phyloP scores from a whole-genome alignment of 495 filamentous ascomycete species.

The Aspergillus heteromorphus region DNA sequence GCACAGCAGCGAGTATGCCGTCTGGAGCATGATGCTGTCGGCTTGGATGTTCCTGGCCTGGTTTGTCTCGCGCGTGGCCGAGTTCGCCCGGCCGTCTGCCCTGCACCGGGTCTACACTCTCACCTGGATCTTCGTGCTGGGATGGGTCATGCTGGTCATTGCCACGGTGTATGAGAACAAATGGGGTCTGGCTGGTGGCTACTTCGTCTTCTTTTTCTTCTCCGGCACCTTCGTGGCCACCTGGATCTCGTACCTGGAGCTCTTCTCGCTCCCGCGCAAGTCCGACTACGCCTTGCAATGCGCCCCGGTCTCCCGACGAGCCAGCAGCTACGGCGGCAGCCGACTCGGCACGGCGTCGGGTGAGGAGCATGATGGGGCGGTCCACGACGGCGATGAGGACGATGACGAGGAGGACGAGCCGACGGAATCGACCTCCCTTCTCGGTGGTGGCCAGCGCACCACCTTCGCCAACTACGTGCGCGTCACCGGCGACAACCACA shows the following conservation, averaged over 20 bases:
- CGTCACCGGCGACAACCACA: conserved; percentile 28
- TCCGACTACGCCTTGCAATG: conserved; percentile 49
- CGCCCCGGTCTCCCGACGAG: conserved; percentile 27
- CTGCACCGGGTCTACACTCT: conserved; percentile 75
- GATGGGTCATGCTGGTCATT: conserved; percentile 66
- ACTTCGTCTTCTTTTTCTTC: conserved; percentile 79
- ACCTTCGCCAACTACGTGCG: conserved; percentile 69
- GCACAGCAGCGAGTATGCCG: conserved; percentile 78
- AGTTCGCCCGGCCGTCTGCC: conserved; percentile 79
- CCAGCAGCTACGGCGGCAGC: conserved; percentile 42
- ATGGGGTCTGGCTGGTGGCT: conserved; percentile 66
- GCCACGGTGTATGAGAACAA: conserved; percentile 70
- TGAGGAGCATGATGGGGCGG: conserved; percentile 32
- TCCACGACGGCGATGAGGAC: conserved; percentile 46
- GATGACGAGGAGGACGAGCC: conserved; percentile 49
- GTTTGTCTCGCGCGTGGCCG: conserved; percentile 77
- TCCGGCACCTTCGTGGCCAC: conserved; percentile 67
- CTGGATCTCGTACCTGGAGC: conserved; percentile 67
- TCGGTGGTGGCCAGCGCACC: conserved; percentile 54
- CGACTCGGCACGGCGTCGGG: conserved; percentile 29
- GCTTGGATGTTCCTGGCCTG: conserved; percentile 76
- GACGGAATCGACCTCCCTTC: conserved; percentile 75
- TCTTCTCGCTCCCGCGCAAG: conserved; percentile 73
- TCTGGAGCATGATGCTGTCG: conserved; percentile 81
- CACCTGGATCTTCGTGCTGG: conserved; percentile 74